A percentile compares a stretch with the other conserved stretches of the same genome.
These are phyloP conservation scores for Chloromonas sp. DNA, from an alignment of 163 green algal genomes.

Conservation along the genomic window DNA sequence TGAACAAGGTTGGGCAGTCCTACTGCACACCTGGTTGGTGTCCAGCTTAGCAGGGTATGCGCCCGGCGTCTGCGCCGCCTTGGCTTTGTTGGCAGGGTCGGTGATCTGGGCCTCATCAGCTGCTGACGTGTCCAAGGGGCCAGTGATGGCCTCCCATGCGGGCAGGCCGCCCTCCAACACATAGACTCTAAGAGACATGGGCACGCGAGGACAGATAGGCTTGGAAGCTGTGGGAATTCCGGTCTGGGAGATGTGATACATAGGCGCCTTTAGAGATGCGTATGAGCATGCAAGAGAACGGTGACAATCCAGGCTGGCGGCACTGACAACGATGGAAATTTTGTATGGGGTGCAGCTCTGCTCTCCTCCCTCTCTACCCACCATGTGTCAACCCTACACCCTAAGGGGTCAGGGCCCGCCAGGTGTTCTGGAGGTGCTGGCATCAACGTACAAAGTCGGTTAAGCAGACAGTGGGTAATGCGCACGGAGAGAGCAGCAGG, in stretches of 20 bases:
- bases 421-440: no score
- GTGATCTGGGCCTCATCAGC: not conserved
- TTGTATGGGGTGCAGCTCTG: not conserved
- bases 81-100: not conserved
- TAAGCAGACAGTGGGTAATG: no score
- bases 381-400: no score
- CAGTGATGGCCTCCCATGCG: conserved; percentile 59
- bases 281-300: not conserved
- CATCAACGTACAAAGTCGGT: no score
- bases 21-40: conserved; percentile 28
- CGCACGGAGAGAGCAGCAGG: no score
- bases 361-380: not conserved
- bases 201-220: not conserved
- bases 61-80: conserved; percentile 1
- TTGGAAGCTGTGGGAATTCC: not conserved
- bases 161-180: conserved; percentile 88
- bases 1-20: no score
- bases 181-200: conserved; percentile 51
- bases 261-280: not conserved
- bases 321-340: not conserved
- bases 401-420: no score
- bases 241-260: not conserved
- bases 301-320: not conserved
- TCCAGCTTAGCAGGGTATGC: conserved; percentile 40
- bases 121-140: not conserved